phyloP scores from a whole-genome alignment of 1,139 yeast genomes.

The Yamadazyma dendronema region DNA sequence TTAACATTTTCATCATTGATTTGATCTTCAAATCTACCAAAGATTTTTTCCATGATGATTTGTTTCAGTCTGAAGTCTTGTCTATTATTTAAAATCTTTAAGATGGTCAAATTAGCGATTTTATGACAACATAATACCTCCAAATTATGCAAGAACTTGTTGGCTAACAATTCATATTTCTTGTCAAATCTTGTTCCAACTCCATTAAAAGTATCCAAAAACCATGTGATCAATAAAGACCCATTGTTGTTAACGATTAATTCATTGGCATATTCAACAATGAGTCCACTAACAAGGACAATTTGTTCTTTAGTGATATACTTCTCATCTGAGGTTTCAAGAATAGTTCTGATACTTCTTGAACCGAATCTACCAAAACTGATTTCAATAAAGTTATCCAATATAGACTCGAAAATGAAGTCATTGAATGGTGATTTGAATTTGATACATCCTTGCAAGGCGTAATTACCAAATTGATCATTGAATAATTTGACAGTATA shows the following conservation, averaged over 20 bases:
- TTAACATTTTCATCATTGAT: conserved; percentile 18
- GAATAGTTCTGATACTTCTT: conserved; percentile 87
- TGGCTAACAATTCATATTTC: conserved; percentile 35
- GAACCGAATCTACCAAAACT: conserved; percentile 94
- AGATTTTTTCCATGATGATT: conserved; percentile 60
- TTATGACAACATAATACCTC: conserved; percentile 76
- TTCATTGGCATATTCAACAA: conserved; percentile 71
- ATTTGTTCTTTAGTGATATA: conserved; percentile 60
- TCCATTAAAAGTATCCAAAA: conserved; percentile 78
- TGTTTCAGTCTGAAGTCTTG: conserved; percentile 63
- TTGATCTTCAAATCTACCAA: conserved; percentile 46
- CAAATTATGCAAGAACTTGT: conserved; percentile 60
- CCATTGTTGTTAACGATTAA: conserved; percentile 86
- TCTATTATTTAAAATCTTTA: conserved; percentile 74
- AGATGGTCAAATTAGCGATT: conserved; percentile 77
- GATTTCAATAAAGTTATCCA: conserved; percentile 76
- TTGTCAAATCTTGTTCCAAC: conserved; percentile 46
- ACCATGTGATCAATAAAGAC: conserved; percentile 88
- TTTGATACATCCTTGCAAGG: conserved; percentile 87
- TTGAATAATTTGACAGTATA: conserved; percentile 83
- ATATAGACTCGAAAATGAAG: conserved; percentile 82
- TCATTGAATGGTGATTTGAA: conserved; percentile 88
- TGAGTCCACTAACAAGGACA: conserved; percentile 73
- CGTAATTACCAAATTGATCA: conserved; percentile 97
- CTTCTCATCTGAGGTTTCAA: conserved; percentile 66